Evolutionary conservation across 2,329 filamentous ascomycete genomes (phyloP).

Genomic region (Epichloe hybrida): DNA sequence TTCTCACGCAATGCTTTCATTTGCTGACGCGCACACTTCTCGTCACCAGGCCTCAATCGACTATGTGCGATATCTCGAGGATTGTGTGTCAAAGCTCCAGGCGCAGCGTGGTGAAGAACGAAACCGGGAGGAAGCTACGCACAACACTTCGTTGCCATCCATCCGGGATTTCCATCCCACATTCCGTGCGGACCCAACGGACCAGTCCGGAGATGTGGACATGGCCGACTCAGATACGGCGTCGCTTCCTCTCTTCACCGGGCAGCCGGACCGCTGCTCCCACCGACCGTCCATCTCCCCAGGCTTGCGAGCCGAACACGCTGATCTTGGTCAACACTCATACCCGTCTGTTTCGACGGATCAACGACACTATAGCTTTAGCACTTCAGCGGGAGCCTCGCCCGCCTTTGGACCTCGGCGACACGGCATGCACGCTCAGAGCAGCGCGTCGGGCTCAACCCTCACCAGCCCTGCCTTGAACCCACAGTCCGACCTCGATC

Average conservation of each 20-base stretch:
- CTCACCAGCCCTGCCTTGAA: constrained; percentile 44
- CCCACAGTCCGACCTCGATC: constrained; percentile 46
- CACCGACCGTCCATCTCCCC: constrained; percentile 40
- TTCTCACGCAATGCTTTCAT: background rate
- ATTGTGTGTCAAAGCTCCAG: constrained; percentile 73
- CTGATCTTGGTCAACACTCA: constrained; percentile 32
- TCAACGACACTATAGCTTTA: constrained; percentile 36
- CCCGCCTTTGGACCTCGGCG: constrained; percentile 43
- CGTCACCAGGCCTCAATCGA: constrained; percentile 72
- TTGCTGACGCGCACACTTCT: background rate
- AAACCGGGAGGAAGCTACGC: constrained; percentile 14
- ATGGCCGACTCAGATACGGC: constrained; percentile 41
- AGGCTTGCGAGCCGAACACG: constrained; percentile 32
- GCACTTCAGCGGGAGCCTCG: constrained; percentile 35
- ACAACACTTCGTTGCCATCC: constrained; percentile 19
- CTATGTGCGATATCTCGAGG: constrained; percentile 86
- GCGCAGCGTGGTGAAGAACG: constrained; percentile 30
- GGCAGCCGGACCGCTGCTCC: constrained; percentile 18
- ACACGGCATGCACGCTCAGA: constrained; percentile 24
- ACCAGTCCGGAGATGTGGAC: constrained; percentile 37
- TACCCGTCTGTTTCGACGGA: constrained; percentile 41
- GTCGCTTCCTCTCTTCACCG: constrained; percentile 31
- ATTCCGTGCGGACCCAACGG: constrained; percentile 23
- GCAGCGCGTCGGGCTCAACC: constrained; percentile 32
- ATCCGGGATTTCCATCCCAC: constrained; percentile 27